Conservation (phyloP, 164 flowering plant genomes). For the Sedum album region DNA sequence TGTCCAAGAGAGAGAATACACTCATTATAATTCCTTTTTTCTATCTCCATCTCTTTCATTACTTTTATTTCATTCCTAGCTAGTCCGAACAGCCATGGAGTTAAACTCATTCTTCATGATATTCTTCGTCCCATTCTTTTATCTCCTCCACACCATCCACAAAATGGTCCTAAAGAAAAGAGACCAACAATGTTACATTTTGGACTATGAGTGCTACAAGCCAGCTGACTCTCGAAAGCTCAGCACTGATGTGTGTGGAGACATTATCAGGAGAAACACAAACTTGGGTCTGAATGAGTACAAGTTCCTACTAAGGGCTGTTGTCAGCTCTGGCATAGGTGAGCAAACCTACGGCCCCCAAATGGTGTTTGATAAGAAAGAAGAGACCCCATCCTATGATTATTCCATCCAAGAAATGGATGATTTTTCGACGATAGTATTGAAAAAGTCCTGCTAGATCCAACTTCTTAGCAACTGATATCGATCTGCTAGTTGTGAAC, state of each 20-base stretch:
- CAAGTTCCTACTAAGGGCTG: conserved; percentile 53
- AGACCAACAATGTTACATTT: conserved; percentile 38
- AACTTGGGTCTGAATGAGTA: conserved; percentile 50
- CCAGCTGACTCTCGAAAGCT: conserved; percentile 38
- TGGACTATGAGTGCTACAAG: conserved; percentile 53
- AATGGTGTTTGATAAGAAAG: conserved; percentile 33
- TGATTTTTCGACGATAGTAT: conserved; percentile 40
- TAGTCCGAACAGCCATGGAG: neutral
- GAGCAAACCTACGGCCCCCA: conserved; percentile 60
- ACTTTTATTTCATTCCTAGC: neutral
- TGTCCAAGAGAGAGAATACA: neutral
- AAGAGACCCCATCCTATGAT: conserved; percentile 22
- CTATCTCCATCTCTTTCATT: neutral
- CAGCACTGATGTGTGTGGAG: conserved; percentile 34
- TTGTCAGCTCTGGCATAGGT: conserved; percentile 66
- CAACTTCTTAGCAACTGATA: conserved; percentile 29
- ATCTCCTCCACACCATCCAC: conserved; percentile 17
- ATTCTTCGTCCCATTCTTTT: conserved; percentile 11
- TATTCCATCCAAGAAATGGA: conserved; percentile 48
- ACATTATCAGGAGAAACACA: conserved; percentile 37
- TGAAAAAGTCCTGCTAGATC: conserved; percentile 27
- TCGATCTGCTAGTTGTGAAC: conserved; percentile 54
- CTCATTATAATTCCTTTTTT: neutral
- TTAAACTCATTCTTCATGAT: conserved; percentile 1
- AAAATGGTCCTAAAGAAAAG: conserved; percentile 16